phyloP scores from a whole-genome alignment of 441 rosid species.

The Euphorbia corollata region DNA sequence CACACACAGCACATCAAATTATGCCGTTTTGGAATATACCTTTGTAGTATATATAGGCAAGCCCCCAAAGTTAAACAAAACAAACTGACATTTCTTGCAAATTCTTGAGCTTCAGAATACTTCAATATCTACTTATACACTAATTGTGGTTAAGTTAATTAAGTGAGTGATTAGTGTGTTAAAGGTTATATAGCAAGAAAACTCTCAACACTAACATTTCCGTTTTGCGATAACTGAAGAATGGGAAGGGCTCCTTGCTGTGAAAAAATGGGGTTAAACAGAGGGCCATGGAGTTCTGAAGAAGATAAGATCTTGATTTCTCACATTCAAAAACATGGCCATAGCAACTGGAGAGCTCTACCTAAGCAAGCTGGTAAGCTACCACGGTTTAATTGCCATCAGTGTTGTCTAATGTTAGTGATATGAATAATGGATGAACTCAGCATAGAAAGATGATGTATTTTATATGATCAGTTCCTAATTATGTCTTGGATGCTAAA shows the following conservation, averaged over 20 bases:
- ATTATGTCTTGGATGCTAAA: neutral
- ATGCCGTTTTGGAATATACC: neutral
- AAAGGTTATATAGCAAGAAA: no score
- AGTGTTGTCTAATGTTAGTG: no score
- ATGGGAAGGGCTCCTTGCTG: slow-evolving; percentile 40
- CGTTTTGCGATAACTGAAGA: no score
- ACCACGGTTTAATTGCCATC: no score
- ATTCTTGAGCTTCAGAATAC: neutral
- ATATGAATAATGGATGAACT: no score
- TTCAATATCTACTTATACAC: neutral
- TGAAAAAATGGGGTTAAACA: slow-evolving; percentile 28
- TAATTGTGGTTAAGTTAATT: no score
- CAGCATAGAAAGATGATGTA: no score
- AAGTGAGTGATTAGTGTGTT: neutral
- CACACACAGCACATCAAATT: neutral
- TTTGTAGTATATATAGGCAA: neutral
- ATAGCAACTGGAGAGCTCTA: slow-evolving; percentile 35
- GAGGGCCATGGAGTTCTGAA: slow-evolving; percentile 36
- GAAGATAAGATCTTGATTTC: slow-evolving; percentile 36
- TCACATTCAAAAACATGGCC: slow-evolving; percentile 33
- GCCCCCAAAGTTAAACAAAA: neutral
- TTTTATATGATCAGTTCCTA: no score
- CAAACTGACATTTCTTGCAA: neutral
- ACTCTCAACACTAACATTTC: no score
- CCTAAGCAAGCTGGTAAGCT: slow-evolving; percentile 17